Evolutionary conservation across 129 eudicot genomes (phyloP).

Genomic region (Artemisia annua): DNA sequence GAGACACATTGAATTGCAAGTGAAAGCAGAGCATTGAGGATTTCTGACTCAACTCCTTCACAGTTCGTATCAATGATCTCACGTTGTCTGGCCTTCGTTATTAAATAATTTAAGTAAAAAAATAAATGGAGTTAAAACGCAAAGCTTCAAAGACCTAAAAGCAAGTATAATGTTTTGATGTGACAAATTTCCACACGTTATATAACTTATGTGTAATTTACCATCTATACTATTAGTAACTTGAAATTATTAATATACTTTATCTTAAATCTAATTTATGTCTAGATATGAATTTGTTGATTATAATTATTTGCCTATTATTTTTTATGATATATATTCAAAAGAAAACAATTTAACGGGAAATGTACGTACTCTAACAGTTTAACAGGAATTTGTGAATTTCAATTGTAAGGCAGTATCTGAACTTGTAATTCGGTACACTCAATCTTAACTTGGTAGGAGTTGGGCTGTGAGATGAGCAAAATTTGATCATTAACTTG

Average conservation of each 20-base stretch:
- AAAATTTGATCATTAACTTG: no score
- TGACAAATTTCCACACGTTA: neutral
- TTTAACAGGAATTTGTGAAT: no score
- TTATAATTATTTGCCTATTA: neutral
- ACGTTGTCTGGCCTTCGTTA: constrained; percentile 72
- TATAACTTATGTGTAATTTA: neutral
- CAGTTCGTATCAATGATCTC: constrained; percentile 81
- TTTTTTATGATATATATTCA: neutral
- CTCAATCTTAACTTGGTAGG: no score
- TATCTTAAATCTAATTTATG: neutral
- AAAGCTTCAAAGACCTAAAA: constrained; percentile 3
- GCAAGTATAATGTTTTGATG: neutral
- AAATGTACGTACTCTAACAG: no score
- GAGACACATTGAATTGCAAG: constrained; percentile 84
- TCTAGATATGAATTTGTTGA: neutral
- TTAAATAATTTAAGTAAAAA: constrained; percentile 76
- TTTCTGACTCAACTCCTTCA: constrained; percentile 83
- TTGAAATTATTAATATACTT: neutral
- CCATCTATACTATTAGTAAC: neutral
- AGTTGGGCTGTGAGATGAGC: no score
- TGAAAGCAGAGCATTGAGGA: constrained; percentile 75
- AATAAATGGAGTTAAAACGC: neutral
- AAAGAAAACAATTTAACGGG: no score
- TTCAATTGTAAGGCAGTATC: no score
- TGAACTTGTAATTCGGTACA: no score